Conservation (phyloP, 352 stramenopile species). For the Thalassiosira mediterranea region DNA sequence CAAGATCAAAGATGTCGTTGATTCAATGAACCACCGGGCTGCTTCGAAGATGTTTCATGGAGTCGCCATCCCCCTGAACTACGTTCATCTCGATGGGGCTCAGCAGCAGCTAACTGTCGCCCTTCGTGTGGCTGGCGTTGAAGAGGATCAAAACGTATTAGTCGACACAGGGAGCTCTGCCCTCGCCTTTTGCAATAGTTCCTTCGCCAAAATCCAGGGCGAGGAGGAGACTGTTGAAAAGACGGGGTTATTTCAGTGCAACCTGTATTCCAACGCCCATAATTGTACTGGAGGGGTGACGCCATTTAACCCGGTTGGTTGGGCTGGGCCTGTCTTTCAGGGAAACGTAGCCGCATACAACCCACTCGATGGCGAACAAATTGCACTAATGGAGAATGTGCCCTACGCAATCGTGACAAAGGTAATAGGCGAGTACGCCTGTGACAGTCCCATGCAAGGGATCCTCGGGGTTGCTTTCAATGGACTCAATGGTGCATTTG, state of each 20-base stretch:
- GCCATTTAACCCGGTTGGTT: not conserved
- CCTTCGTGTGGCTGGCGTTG: not conserved
- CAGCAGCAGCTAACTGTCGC: not conserved
- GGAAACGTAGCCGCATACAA: conserved; percentile 1
- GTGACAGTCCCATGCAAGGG: not conserved
- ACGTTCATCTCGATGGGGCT: not conserved
- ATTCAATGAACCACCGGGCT: no score
- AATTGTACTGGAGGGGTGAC: not conserved
- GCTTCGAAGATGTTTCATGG: no score
- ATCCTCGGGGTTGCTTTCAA: not conserved
- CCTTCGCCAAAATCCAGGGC: not conserved
- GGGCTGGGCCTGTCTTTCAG: not conserved
- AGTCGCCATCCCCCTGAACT: not conserved
- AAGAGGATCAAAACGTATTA: no score
- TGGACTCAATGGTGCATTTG: not conserved
- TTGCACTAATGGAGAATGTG: conserved; percentile 1
- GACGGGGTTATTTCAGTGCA: not conserved
- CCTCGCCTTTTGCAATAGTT: no score
- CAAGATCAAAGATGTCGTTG: no score
- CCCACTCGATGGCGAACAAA: not conserved
- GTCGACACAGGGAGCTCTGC: no score
- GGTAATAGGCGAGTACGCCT: not conserved
- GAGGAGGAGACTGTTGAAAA: not conserved
- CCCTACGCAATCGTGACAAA: not conserved
- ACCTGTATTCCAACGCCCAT: not conserved